A percentile compares a stretch with the other conserved stretches of the same genome.
phyloP scores from a whole-genome alignment of 805 yeast genomes.

The Torulaspora microellipsoides region DNA sequence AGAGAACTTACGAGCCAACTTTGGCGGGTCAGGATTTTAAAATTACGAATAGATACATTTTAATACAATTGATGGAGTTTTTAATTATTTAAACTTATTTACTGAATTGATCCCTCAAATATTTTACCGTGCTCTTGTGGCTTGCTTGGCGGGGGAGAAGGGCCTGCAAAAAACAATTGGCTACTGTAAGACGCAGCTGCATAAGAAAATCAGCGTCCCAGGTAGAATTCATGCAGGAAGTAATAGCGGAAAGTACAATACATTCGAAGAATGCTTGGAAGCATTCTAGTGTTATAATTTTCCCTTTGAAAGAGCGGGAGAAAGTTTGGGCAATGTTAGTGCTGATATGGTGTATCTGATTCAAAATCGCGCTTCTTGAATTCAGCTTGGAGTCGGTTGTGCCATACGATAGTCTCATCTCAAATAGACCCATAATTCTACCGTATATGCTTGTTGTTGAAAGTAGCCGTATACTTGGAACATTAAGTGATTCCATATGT shows the following conservation, averaged over 20 bases:
- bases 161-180: slow-evolving; percentile 11
- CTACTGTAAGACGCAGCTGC: slow-evolving; percentile 6
- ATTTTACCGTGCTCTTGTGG: slow-evolving; percentile 10
- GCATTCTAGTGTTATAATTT: neutral
- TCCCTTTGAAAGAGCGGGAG: slow-evolving; percentile 5
- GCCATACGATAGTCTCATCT: slow-evolving; percentile 33
- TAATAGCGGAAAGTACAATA: neutral
- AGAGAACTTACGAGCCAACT: slow-evolving; percentile 56
- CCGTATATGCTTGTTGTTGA: slow-evolving; percentile 23
- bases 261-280: slow-evolving; percentile 4
- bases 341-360: slow-evolving; percentile 16
- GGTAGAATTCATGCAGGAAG: neutral
- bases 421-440: slow-evolving; percentile 26
- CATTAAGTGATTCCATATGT: slow-evolving; percentile 18
- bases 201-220: neutral
- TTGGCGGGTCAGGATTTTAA: slow-evolving; percentile 27
- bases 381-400: slow-evolving; percentile 27
- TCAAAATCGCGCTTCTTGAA: slow-evolving; percentile 17
- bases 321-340: slow-evolving; percentile 22
- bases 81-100: neutral
- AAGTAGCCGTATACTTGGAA: slow-evolving; percentile 9
- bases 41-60: no score
- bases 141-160: slow-evolving; percentile 13
- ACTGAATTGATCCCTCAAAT: neutral
- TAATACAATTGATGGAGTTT: neutral